Evolutionary conservation across 495 filamentous ascomycete genomes (phyloP).

Genomic region (Aspergillus taichungensis): DNA sequence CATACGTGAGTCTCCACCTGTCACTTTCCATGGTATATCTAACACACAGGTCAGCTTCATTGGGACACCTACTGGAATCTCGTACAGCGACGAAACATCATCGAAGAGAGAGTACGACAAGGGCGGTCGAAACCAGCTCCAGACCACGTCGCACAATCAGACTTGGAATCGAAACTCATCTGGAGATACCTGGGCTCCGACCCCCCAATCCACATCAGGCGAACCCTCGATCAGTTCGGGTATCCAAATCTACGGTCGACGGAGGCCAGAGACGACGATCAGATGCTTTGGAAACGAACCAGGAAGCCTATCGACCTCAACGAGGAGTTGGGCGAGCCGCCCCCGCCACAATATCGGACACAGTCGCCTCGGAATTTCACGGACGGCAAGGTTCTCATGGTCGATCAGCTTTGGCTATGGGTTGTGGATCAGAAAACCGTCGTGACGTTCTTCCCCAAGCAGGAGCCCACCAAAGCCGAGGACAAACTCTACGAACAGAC

Average conservation of each 20-base stretch:
- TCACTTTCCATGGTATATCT: neutral
- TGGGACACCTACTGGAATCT: constrained; percentile 58
- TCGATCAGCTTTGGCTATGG: constrained; percentile 65
- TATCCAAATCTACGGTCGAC: constrained; percentile 57
- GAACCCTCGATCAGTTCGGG: constrained; percentile 59
- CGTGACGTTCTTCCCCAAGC: constrained; percentile 49
- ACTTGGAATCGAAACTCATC: constrained; percentile 49
- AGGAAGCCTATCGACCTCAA: constrained; percentile 30
- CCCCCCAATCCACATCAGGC: constrained; percentile 53
- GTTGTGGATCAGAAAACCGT: constrained; percentile 52
- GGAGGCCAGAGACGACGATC: constrained; percentile 54
- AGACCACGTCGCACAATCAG: constrained; percentile 42
- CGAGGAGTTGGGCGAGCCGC: constrained; percentile 18
- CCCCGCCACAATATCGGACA: constrained; percentile 10
- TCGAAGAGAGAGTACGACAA: constrained; percentile 45
- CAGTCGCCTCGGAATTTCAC: constrained; percentile 25
- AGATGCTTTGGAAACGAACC: constrained; percentile 64
- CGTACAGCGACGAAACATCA: constrained; percentile 49
- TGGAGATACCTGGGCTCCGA: constrained; percentile 60
- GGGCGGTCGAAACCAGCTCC: constrained; percentile 51
- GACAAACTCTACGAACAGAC: constrained; percentile 52
- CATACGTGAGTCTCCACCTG: constrained; percentile 25
- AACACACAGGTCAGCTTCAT: constrained; percentile 42
- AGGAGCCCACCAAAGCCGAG: constrained; percentile 36
- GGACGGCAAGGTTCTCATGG: constrained; percentile 57